Evolutionary conservation across 1,139 yeast species (phyloP).

Genomic region (Geotrichum histeridarum): DNA sequence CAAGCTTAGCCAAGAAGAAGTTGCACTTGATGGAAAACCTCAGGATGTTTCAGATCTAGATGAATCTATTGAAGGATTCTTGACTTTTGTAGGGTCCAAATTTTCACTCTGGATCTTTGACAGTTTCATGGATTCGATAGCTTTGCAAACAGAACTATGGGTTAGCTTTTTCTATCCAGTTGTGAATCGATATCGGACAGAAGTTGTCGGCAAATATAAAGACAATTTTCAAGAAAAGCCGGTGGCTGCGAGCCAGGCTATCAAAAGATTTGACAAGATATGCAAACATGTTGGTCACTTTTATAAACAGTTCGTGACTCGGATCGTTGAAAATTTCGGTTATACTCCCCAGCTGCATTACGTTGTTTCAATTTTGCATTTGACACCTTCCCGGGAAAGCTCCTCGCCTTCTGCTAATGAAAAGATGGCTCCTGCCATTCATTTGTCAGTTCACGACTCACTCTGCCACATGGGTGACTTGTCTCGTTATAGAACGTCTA

Average conservation of each 20-base stretch:
- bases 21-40: background rate
- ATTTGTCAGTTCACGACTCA: constrained; percentile 15
- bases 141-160: constrained; percentile 22
- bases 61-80: constrained; percentile 20
- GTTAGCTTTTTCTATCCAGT: constrained; percentile 16
- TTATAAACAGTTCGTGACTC: constrained; percentile 21
- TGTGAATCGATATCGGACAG: constrained; percentile 18
- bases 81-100: constrained; percentile 20
- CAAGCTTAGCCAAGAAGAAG: constrained; percentile 5
- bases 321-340: constrained; percentile 21
- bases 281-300: constrained; percentile 22
- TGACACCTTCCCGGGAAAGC: background rate
- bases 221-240: constrained; percentile 9
- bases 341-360: constrained; percentile 17
- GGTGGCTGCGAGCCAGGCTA: constrained; percentile 14
- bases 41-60: constrained; percentile 14
- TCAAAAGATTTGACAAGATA: constrained; percentile 21
- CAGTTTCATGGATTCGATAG: constrained; percentile 15
- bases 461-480: constrained; percentile 26
- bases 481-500: constrained; percentile 23
- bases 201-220: background rate
- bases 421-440: constrained; percentile 7
- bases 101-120: constrained; percentile 20
- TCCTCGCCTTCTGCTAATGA: constrained; percentile 3
- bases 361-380: constrained; percentile 12